Percentiles rank a stretch among this genome's conserved stretches.
Evolutionary conservation across 176 grass and related monocot genomes (phyloP).

Genomic region (Lolium multiflorum): DNA sequence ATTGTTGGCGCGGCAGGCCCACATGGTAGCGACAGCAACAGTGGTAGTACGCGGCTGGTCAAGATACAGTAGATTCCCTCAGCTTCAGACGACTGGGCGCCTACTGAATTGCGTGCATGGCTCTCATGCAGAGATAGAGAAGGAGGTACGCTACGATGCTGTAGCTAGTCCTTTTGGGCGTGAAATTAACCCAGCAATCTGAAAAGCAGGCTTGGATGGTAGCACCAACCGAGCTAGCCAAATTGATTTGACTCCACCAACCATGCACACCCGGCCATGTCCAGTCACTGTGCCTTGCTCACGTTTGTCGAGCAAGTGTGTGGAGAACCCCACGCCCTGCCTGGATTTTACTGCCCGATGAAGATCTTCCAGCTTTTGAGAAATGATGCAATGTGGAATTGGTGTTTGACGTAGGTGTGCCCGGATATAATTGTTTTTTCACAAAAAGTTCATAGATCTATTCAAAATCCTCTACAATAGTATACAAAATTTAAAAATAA

Average conservation of each 20-base stretch:
- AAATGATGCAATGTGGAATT: too few species aligned
- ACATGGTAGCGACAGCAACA: slow-evolving; percentile 33
- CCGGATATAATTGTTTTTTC: too few species aligned
- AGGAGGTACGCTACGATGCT: neutral
- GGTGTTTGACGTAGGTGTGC: too few species aligned
- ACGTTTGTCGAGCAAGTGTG: slow-evolving; percentile 19
- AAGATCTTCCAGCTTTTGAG: neutral
- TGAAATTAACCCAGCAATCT: slow-evolving; percentile 43
- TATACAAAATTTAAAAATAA: too few species aligned
- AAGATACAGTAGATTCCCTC: slow-evolving; percentile 45
- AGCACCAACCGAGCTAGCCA: neutral
- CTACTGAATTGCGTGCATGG: neutral
- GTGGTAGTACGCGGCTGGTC: neutral
- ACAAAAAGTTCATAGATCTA: too few species aligned
- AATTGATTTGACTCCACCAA: slow-evolving; percentile 64
- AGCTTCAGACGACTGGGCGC: neutral
- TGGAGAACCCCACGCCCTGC: neutral
- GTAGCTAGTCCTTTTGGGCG: neutral
- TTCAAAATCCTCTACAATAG: too few species aligned
- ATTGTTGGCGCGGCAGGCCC: neutral
- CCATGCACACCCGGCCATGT: neutral
- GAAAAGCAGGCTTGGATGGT: slow-evolving; percentile 41
- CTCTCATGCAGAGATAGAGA: neutral
- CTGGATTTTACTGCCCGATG: neutral
- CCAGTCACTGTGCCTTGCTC: slow-evolving; percentile 16